These are phyloP conservation scores for Penicillium sp. DNA, from an alignment of 2,329 filamentous ascomycete genomes.

Conservation along the genomic window DNA sequence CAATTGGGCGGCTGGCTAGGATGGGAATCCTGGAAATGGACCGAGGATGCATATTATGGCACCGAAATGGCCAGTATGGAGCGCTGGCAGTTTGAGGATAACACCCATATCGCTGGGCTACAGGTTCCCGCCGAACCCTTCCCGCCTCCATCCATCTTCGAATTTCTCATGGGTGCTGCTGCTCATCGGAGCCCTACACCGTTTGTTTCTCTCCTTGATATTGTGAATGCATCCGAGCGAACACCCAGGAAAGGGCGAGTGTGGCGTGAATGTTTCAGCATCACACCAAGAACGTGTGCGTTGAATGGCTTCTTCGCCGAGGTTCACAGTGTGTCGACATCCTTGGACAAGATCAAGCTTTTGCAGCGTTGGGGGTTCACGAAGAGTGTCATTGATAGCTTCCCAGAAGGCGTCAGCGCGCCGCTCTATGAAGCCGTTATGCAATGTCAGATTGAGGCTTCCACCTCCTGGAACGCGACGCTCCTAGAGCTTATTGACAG, in stretches of 20 bases:
- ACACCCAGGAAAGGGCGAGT: constrained; percentile 28
- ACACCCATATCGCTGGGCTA: constrained; percentile 44
- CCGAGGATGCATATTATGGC: constrained; percentile 54
- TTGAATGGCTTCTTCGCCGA: constrained; percentile 66
- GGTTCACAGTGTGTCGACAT: constrained; percentile 49
- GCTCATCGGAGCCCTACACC: constrained; percentile 31
- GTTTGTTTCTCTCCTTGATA: constrained; percentile 52
- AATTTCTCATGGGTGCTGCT: constrained; percentile 49
- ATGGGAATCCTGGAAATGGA: constrained; percentile 63
- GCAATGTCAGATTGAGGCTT: constrained; percentile 79
- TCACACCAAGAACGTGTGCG: constrained; percentile 66
- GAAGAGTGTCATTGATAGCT: constrained; percentile 66
- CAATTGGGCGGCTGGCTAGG: constrained; percentile 81
- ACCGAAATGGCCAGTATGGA: constrained; percentile 58
- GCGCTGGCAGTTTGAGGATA: constrained; percentile 56
- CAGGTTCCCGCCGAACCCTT: constrained; percentile 51
- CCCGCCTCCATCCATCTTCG: constrained; percentile 58
- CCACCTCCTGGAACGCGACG: constrained; percentile 68
- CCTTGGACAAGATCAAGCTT: constrained; percentile 66
- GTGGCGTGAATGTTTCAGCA: constrained; percentile 36
- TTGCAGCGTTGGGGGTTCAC: constrained; percentile 68
- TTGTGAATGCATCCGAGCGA: constrained; percentile 38
- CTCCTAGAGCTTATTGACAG: constrained; percentile 75
- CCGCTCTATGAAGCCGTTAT: constrained; percentile 80
- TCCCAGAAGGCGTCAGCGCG: constrained; percentile 79